phyloP scores from a whole-genome alignment of 352 stramenopile species.

The Phytophthora palmivora region DNA sequence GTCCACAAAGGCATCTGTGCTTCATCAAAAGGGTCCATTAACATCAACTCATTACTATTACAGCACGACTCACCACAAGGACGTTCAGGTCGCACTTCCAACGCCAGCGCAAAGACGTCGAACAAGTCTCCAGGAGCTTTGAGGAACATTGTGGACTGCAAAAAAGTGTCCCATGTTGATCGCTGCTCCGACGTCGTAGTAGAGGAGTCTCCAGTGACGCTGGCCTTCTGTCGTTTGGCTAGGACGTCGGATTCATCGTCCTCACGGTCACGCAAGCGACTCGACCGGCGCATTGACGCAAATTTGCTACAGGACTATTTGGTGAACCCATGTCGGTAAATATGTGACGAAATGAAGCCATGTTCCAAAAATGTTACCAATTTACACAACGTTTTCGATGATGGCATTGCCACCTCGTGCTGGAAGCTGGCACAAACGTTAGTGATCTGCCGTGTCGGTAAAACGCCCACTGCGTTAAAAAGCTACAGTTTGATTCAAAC shows the following conservation, averaged over 20 bases:
- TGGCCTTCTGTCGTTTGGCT: conserved; percentile 23
- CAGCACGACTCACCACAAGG: conserved; percentile 39
- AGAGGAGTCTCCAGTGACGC: neutral
- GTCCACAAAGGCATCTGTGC: conserved; percentile 57
- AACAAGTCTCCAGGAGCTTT: conserved; percentile 50
- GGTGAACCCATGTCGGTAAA: neutral
- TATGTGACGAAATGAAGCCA: too few relatives aligned
- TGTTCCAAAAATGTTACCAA: too few relatives aligned
- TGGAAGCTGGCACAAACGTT: too few relatives aligned
- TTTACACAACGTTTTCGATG: too few relatives aligned
- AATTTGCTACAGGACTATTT: neutral
- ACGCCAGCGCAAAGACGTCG: conserved; percentile 53
- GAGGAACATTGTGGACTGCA: conserved; percentile 47
- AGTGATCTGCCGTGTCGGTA: too few relatives aligned
- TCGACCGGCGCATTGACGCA: conserved; percentile 37
- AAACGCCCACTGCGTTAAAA: too few relatives aligned
- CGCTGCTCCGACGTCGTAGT: neutral
- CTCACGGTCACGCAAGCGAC: conserved; percentile 25
- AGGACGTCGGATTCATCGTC: conserved; percentile 1
- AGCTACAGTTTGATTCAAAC: too few relatives aligned
- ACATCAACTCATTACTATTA: neutral
- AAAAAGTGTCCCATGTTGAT: conserved; percentile 44
- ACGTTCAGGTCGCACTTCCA: conserved; percentile 28
- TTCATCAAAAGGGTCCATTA: conserved; percentile 8
- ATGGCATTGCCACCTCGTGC: too few relatives aligned